Percentiles rank a stretch among this genome's conserved stretches.
Conservation (phyloP, 2,329 filamentous ascomycete species). For the Aspergillus pseudoterreus region DNA sequence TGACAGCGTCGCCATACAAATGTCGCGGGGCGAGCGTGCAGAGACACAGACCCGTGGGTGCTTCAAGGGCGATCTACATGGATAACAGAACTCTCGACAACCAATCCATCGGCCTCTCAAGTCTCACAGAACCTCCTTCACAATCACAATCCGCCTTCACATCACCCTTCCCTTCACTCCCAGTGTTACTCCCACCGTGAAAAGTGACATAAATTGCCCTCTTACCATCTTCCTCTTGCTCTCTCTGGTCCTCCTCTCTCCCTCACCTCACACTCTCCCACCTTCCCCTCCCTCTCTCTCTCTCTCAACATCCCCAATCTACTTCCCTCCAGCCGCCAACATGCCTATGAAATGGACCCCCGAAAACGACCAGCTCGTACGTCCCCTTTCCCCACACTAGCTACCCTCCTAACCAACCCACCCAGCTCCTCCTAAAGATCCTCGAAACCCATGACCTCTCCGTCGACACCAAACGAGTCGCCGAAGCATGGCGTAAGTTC, state of each 20-base stretch:
- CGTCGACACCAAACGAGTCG: constrained; percentile 32
- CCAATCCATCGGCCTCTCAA: not conserved
- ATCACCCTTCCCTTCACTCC: not conserved
- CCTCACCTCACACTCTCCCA: not conserved
- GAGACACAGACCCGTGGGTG: not conserved
- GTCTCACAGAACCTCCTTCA: not conserved
- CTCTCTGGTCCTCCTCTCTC: not conserved
- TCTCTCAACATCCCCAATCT: not conserved
- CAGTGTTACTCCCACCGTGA: not conserved
- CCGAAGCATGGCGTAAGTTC: constrained; percentile 38
- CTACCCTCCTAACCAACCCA: not conserved
- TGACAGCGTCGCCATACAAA: not conserved
- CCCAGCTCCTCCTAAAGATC: constrained; percentile 39
- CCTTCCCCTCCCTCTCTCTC: not conserved
- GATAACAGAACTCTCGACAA: not conserved
- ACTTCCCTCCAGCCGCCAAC: not conserved
- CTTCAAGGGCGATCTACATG: not conserved
- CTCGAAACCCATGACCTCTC: constrained; percentile 36
- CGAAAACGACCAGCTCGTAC: constrained; percentile 35
- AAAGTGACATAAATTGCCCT: not conserved
- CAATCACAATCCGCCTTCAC: not conserved
- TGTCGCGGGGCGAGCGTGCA: not conserved
- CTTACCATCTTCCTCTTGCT: not conserved
- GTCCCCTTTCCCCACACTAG: not conserved
- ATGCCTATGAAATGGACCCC: constrained; percentile 39